Evolutionary conservation across 2,329 filamentous ascomycete genomes (phyloP).

Genomic region (Sporothrix variecibatus): DNA sequence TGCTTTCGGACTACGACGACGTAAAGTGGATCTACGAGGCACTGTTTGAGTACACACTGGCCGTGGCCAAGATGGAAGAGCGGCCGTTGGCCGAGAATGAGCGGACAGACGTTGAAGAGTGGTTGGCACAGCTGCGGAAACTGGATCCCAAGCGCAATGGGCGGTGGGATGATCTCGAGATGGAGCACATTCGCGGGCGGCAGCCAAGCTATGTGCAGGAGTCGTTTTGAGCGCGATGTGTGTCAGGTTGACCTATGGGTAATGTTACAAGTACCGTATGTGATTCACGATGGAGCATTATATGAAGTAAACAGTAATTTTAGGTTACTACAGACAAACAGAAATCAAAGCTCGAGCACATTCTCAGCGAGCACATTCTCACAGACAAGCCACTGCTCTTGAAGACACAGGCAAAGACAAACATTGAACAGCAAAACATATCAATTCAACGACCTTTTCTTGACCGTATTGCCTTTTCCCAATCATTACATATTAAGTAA

Average conservation of each 20-base stretch:
- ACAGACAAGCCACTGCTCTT: too few species aligned
- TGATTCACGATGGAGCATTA: neutral
- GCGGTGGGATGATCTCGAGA: constrained; percentile 73
- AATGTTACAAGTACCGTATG: too few species aligned
- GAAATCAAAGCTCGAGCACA: neutral
- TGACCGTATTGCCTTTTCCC: neutral
- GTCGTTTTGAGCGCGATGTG: neutral
- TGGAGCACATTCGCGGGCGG: constrained; percentile 32
- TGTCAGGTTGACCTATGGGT: neutral
- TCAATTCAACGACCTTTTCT: neutral
- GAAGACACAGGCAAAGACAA: neutral
- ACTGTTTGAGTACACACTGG: constrained; percentile 71
- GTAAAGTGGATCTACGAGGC: constrained; percentile 88
- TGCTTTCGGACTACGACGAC: constrained; percentile 60
- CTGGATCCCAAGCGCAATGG: constrained; percentile 74
- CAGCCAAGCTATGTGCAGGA: constrained; percentile 26
- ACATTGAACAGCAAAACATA: neutral
- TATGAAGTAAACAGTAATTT: neutral
- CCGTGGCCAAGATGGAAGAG: constrained; percentile 57
- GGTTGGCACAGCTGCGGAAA: constrained; percentile 66
- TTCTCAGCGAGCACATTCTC: neutral
- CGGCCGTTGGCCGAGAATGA: constrained; percentile 44
- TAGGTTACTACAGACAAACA: neutral
- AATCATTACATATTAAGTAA: neutral
- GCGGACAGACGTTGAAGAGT: constrained; percentile 50